Evolutionary conservation across 768 basidiomycete genomes (phyloP).

Genomic region (Leccinum arenicola): DNA sequence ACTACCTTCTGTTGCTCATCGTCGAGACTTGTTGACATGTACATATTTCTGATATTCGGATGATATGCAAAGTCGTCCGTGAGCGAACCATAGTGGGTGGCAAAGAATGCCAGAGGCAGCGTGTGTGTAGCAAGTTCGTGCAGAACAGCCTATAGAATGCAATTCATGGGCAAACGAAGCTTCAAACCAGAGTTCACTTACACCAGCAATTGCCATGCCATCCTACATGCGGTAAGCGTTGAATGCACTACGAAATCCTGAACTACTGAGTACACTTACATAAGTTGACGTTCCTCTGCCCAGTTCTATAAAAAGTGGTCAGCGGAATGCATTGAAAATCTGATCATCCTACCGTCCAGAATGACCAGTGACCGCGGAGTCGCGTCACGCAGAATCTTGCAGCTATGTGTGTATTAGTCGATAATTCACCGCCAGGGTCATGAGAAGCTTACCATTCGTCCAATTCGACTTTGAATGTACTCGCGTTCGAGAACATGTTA

Average conservation of each 20-base stretch:
- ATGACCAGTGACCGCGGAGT: constrained; percentile 94
- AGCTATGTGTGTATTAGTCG: constrained; percentile 43
- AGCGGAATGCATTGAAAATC: constrained; percentile 5
- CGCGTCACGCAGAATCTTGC: constrained; percentile 90
- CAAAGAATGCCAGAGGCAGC: constrained; percentile 90
- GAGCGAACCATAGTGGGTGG: constrained; percentile 94
- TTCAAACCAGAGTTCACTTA: constrained; percentile 31
- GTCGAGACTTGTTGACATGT: constrained; percentile 93
- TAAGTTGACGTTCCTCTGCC: constrained; percentile 95
- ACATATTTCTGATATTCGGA: constrained; percentile 90
- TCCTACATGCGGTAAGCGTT: constrained; percentile 48
- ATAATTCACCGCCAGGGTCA: not conserved
- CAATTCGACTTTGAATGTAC: constrained; percentile 97
- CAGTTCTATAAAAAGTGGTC: constrained; percentile 56
- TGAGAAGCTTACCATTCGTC: constrained; percentile 77
- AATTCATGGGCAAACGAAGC: constrained; percentile 5
- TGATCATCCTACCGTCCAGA: constrained; percentile 68
- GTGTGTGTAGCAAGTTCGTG: constrained; percentile 95
- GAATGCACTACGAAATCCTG: constrained; percentile 11
- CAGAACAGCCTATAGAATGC: constrained; percentile 65
- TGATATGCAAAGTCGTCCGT: constrained; percentile 93
- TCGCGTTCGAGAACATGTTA: constrained; percentile 91
- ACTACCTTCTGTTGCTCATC: constrained; percentile 85
- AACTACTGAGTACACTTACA: constrained; percentile 39
- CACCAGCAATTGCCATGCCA: constrained; percentile 98